These are phyloP conservation scores for Fusarium brevicatenulatum DNA, from an alignment of 2,329 filamentous ascomycete genomes.

Conservation along the genomic window DNA sequence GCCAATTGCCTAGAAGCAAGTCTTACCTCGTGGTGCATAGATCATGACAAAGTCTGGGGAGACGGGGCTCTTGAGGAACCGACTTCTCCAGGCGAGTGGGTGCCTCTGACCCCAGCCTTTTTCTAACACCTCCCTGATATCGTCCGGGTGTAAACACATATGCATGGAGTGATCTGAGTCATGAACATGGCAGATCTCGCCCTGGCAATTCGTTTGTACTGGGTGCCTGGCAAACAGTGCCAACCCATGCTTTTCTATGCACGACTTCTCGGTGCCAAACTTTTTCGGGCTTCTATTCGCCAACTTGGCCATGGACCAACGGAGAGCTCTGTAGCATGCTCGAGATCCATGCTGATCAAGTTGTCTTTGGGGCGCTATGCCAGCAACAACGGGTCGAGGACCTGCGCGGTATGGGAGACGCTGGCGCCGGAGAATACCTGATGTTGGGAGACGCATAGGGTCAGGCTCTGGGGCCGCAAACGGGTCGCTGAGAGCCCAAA, in stretches of 20 bases:
- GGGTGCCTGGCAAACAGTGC: constrained; percentile 76
- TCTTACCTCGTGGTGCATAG: constrained; percentile 75
- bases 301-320: constrained; percentile 63
- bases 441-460: constrained; percentile 60
- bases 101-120: constrained; percentile 83
- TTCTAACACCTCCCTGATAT: constrained; percentile 76
- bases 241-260: constrained; percentile 84
- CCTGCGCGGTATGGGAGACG: constrained; percentile 70
- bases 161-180: constrained; percentile 81
- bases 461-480: constrained; percentile 67
- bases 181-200: constrained; percentile 87
- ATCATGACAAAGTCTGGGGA: constrained; percentile 82
- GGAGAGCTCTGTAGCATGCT: constrained; percentile 65
- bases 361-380: constrained; percentile 86
- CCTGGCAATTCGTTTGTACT: constrained; percentile 75
- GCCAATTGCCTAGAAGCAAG: constrained; percentile 11
- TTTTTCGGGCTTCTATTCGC: constrained; percentile 55
- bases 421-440: constrained; percentile 65
- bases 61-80: constrained; percentile 71
- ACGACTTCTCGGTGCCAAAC: constrained; percentile 73
- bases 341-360: constrained; percentile 71
- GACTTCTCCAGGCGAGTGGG: constrained; percentile 73
- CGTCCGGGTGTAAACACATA: constrained; percentile 81
- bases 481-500: constrained; percentile 78
- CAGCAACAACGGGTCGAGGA: constrained; percentile 72